Evolutionary conservation across 495 filamentous ascomycete species (phyloP).

Genomic region (Podospora tetraspora): DNA sequence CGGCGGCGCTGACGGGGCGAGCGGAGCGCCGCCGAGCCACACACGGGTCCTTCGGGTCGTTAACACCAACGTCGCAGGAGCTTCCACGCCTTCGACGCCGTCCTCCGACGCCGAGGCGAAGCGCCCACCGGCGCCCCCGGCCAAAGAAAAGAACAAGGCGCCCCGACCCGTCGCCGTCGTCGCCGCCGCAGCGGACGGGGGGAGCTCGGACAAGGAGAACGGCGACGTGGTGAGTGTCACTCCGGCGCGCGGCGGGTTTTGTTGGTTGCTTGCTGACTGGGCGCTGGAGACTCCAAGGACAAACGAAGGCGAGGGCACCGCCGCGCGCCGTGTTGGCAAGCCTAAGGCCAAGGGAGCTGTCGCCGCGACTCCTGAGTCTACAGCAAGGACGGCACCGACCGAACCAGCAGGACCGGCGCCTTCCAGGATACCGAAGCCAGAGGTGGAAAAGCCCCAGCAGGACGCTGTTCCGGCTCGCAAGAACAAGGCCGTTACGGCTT

Average conservation of each 20-base stretch:
- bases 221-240: not conserved
- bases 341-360: not conserved
- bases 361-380: not conserved
- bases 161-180: not conserved
- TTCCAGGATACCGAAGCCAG: not conserved
- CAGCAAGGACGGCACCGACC: not conserved
- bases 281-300: not conserved
- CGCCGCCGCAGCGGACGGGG: not conserved
- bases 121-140: not conserved
- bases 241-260: not conserved
- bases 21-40: not conserved
- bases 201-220: slow-evolving; percentile 2
- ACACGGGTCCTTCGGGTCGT: slow-evolving; percentile 9
- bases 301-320: not conserved
- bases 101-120: not conserved
- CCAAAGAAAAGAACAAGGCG: not conserved
- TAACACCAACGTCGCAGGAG: slow-evolving; percentile 19
- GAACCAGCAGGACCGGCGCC: not conserved
- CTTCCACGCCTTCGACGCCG: not conserved
- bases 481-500: not conserved
- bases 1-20: not conserved
- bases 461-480: not conserved
- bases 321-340: not conserved
- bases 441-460: not conserved
- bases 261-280: not conserved